Evolutionary conservation across 2,329 filamentous ascomycete genomes (phyloP), one percentile per base, ranked within the genome.

Genomic region (Byssothecium circinans): DNA sequence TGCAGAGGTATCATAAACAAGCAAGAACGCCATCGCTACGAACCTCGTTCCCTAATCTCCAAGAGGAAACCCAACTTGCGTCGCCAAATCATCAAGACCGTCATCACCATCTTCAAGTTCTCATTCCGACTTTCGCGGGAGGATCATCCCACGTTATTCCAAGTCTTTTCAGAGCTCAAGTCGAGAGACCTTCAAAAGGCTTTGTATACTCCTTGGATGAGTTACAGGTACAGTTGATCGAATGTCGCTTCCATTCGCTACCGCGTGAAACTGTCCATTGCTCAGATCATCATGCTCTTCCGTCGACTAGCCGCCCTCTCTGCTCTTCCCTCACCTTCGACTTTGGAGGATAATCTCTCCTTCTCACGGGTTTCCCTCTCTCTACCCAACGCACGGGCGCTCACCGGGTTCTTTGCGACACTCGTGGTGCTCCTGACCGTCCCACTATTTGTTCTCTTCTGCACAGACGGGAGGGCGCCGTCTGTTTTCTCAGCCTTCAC

Each of bases 261-360:
- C n/a, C n/a, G n/a, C n/a, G n/a, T n/a, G n/a, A n/a, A n/a, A n/a
- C n/a, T n/a, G n/a, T n/a, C n/a, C n/a, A n/a, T n/a, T 49, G 10
- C 48, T 63, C 55, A 73, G 37, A 75, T 48, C 68, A 75, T 65
- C 72, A 74, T 74, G 53, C 72, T 74, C 57, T 71, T 69, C 50
- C 72, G 60, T 39, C 72, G 56, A 53, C 65, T 67, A n/a, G 71
- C 69, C 20, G 67, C 68, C 38, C 71, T 59, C 38, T 73, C 71
- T 5, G 59, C 54, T n/a, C 53, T 57, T 20, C 37, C 27, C 39
- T 52, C 36, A 33, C 38, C n/a, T 51, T 47, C 45, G 17, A 33
- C 39, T 36, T 57, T 52, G n/a, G 47, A n/a, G n/a, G n/a, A n/a
- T n/a, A n/a, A n/a, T n/a, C n/a, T n/a, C n/a, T n/a, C n/a, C n/a